Evolutionary conservation across 1,284 basidiomycete genomes (phyloP), one percentile per base, ranked within the genome.

Genomic region (Ustilago esculenta): DNA sequence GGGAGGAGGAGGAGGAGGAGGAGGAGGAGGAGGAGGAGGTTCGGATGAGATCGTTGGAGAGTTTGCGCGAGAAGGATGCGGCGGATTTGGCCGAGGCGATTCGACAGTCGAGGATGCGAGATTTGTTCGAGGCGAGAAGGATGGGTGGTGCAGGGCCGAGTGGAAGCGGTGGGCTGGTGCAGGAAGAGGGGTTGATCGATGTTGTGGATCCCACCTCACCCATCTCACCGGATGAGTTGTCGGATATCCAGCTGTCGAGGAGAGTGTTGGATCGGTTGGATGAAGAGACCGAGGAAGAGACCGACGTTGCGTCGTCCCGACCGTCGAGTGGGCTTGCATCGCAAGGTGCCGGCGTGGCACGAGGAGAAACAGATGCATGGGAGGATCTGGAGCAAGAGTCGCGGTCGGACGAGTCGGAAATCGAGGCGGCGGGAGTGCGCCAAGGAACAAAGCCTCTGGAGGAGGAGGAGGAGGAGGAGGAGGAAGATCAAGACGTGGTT

Each of bases 251-350:
- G 44, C 32, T 67, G 41, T 60, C 67, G 33, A 60, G 72, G 24
- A 53, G 76, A 18, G 72, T 76, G 15, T 42, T 78, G 30, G 74
- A 72, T 18, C 41, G 76, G 39, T 48, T 78, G 17, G 76, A 78
- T 35, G 76, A 78, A 39, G 76, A 78, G 57, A 78, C 76, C 11
- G 76, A 78, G 43, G 76, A 78, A 30, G 76, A 78, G 34, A 78
- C 76, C 9, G 76, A 78, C 20, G 60, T 73, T 0, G 66, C 45
- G 2, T 40, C 41, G 7, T 45, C 47, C 12, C 23, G 60, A n/a
- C 35, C 53, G 24, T 30, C 37, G 15, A 56, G 54, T 34, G 10
- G 53, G 20, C 11, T 47, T 14, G 36, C 42, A 15, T 29, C 36
- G 27, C 25, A 21, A 12, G 24, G 40, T 14, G 35, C 20, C 17